These are phyloP conservation scores for Lactarius hatsudake DNA, from an alignment of 768 basidiomycete genomes.

Conservation along the genomic window DNA sequence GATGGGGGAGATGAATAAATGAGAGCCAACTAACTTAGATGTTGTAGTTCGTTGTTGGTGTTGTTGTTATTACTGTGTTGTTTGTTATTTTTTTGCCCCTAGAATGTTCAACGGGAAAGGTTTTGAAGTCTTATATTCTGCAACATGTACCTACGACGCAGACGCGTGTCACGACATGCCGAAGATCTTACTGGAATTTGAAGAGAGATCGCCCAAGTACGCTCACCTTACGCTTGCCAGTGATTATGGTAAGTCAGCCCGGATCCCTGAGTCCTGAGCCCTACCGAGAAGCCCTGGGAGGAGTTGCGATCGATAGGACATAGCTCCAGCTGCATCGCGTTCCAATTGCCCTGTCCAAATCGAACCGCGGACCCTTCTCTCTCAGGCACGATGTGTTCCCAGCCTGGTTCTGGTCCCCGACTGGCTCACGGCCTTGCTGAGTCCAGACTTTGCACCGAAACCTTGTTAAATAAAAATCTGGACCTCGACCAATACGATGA, in stretches of 20 bases:
- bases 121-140: too few species aligned
- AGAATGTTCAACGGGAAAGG: background rate
- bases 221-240: too few species aligned
- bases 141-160: too few species aligned
- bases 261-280: too few species aligned
- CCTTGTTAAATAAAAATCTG: background rate
- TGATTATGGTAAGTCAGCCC: too few species aligned
- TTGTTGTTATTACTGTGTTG: background rate
- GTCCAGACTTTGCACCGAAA: background rate
- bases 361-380: background rate
- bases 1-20: slow-evolving; percentile 13
- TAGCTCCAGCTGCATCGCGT: too few species aligned
- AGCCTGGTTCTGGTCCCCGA: background rate
- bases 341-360: too few species aligned
- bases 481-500: background rate
- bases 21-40: background rate
- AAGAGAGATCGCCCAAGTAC: too few species aligned
- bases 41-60: background rate
- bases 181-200: too few species aligned
- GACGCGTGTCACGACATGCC: too few species aligned
- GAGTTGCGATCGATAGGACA: too few species aligned
- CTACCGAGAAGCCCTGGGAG: too few species aligned
- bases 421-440: background rate
- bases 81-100: background rate
- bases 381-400: background rate